phyloP scores from a whole-genome alignment of 1,139 yeast species.

The Pneumocystis carinii region DNA sequence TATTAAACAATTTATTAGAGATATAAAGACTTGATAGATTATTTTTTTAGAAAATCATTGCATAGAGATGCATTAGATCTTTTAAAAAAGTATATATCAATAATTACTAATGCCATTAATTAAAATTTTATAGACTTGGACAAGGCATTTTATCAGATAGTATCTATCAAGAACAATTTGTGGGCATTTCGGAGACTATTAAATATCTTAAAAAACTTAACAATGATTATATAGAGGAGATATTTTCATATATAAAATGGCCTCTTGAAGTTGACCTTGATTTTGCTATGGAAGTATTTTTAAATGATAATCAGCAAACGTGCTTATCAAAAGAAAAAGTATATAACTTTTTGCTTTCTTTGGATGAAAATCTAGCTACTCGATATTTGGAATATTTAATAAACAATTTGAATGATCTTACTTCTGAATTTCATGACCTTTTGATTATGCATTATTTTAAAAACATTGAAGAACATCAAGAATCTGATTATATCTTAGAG shows the following conservation, averaged over 20 bases:
- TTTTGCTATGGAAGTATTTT: constrained; percentile 41
- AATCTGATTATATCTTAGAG: not conserved
- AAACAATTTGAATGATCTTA: constrained; percentile 30
- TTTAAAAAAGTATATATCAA: constrained; percentile 23
- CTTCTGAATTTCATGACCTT: constrained; percentile 36
- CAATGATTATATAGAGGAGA: constrained; percentile 35
- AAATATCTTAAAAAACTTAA: constrained; percentile 52
- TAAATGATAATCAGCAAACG: constrained; percentile 52
- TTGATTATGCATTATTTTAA: constrained; percentile 43
- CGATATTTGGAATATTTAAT: constrained; percentile 50
- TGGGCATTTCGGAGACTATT: constrained; percentile 39
- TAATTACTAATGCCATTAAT: not conserved
- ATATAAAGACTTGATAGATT: constrained; percentile 62
- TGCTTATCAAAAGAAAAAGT: constrained; percentile 42
- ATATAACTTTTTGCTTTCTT: constrained; percentile 30
- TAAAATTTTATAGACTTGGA: constrained; percentile 7
- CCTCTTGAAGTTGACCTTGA: constrained; percentile 32
- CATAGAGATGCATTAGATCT: constrained; percentile 58
- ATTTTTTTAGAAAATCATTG: constrained; percentile 46
- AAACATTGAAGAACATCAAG: constrained; percentile 15
- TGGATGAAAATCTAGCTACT: constrained; percentile 29
- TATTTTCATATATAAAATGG: constrained; percentile 47
- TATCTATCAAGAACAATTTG: constrained; percentile 12
- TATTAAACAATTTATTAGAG: constrained; percentile 20
- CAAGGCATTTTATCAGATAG: constrained; percentile 13